Evolutionary conservation across 2,329 filamentous ascomycete species (phyloP), one percentile per base, ranked within the genome.

Genomic region (Pezicula radicicola): DNA sequence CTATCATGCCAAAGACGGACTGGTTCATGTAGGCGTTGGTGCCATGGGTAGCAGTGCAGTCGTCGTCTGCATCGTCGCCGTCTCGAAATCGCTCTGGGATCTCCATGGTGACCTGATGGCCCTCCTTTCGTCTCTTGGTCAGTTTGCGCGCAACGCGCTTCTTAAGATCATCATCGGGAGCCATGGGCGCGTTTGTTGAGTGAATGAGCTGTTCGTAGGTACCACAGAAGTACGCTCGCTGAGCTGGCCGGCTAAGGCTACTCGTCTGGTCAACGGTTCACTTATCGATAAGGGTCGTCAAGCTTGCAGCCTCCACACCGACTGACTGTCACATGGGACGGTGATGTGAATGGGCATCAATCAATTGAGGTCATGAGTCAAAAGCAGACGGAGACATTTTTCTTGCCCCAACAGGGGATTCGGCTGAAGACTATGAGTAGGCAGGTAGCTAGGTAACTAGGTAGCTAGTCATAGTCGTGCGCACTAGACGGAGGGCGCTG

Each of bases 1-100:
- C 89, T 60, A 97, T 92, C 72, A 97, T 83, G 49, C 91, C 91
- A 68, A 97, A 96, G 50, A 97, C 86, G 58, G 90, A 95, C 75
- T 96, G 92, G 70, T 96, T 94, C 85, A 96, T 90, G 21, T 59
- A 59, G 12, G 59, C 67, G 51, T 71, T 71, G 35, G 66, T 63
- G n/a, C 69, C 68, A n/a, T 75, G 77, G 2, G 79, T 76, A 47
- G 80, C 80, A 13, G 80, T 81, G 54, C 80, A 79, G 65, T 85
- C 83, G 37, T 83, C 77, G 16, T 85, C 74, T 5, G 75, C 77
- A 68, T 85, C 82, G 55, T 80, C 78, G 28, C 78, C 79, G 62
- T 80, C 75, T 60, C 73, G 76, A 55, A 85, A 75, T 50, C 76
- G 76, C 50, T 83, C 79, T 27, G 82, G 82, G 16, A 84, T 73